Percentiles rank a stretch among this genome's conserved stretches.
These are phyloP conservation scores for Pseudevernia furfuracea DNA, from an alignment of 495 filamentous ascomycete genomes.

Conservation along the genomic window DNA sequence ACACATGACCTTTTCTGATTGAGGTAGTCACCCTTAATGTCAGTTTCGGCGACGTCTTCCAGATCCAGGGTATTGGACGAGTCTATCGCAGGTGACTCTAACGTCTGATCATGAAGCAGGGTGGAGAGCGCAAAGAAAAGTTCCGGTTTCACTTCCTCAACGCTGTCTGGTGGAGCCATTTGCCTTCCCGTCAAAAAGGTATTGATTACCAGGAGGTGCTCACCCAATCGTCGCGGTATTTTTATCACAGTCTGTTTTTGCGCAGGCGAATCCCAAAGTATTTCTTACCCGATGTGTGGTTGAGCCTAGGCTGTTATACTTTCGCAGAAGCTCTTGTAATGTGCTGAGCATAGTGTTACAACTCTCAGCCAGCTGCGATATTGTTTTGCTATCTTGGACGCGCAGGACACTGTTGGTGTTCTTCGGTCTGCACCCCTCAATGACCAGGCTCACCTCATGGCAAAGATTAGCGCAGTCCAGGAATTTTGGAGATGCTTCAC, in stretches of 20 bases:
- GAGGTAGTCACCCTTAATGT: neutral
- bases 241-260: neutral
- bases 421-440: neutral
- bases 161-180: neutral
- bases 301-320: conserved; percentile 3
- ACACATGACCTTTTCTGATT: conserved; percentile 1
- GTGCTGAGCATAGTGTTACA: neutral
- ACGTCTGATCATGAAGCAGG: neutral
- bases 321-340: neutral
- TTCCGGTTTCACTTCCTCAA: neutral
- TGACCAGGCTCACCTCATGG: conserved; percentile 2
- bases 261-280: conserved; percentile 2
- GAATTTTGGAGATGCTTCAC: neutral
- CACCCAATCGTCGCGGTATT: neutral
- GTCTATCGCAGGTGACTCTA: neutral
- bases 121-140: neutral
- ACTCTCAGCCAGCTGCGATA: neutral
- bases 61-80: neutral
- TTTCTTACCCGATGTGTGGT: neutral
- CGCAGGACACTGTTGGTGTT: conserved; percentile 3
- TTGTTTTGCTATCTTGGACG: conserved; percentile 1
- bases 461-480: conserved; percentile 4
- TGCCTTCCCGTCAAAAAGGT: neutral
- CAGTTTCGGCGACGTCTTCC: neutral
- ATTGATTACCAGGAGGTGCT: neutral